phyloP scores from a whole-genome alignment of 2,329 filamentous ascomycete genomes.

The Neopestalotiopsis sp. region DNA sequence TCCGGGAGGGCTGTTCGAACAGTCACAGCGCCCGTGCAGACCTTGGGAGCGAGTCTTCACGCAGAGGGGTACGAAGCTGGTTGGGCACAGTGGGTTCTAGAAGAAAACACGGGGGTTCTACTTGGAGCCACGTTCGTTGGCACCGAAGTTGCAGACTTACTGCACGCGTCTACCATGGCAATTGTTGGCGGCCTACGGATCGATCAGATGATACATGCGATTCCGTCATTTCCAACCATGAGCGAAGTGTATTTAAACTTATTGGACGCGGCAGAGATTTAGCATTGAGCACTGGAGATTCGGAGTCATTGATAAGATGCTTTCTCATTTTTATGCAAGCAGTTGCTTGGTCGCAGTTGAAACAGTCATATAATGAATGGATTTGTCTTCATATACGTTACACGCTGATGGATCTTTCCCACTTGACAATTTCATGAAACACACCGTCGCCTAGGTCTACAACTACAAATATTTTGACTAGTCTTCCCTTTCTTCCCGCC shows the following conservation, averaged over 20 bases:
- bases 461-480: too few relatives aligned
- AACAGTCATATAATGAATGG: too few relatives aligned
- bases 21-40: not conserved
- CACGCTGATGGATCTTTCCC: too few relatives aligned
- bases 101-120: not conserved
- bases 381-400: too few relatives aligned
- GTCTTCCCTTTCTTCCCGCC: too few relatives aligned
- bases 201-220: not conserved
- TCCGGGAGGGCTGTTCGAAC: not conserved
- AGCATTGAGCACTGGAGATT: too few relatives aligned
- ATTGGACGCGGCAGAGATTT: conserved; percentile 2
- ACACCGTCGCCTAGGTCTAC: too few relatives aligned
- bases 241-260: not conserved
- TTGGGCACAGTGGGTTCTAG: not conserved
- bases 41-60: not conserved
- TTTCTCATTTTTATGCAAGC: too few relatives aligned
- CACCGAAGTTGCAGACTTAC: not conserved
- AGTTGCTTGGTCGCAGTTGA: too few relatives aligned
- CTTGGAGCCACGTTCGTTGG: conserved; percentile 6
- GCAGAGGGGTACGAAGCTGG: not conserved
- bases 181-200: not conserved
- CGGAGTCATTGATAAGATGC: too few relatives aligned
- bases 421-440: too few relatives aligned
- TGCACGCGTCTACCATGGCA: not conserved
- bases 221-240: not conserved